Evolutionary conservation across 139 green algal species (phyloP).

Genomic region (Micractinium sp.): DNA sequence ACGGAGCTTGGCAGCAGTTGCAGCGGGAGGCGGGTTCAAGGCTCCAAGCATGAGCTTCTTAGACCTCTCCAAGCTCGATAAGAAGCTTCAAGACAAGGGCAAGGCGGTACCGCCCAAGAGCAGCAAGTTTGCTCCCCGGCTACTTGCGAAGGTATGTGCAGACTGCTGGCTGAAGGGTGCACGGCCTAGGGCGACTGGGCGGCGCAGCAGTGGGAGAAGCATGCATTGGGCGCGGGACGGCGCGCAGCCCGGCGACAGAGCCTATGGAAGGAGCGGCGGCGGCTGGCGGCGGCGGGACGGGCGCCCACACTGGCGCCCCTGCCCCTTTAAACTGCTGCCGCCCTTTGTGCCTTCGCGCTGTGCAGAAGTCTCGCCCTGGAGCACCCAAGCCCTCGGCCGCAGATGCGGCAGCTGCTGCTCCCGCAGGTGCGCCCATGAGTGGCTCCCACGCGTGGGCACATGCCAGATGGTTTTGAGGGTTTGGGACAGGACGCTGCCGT

Average conservation of each 20-base stretch:
- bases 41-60: slow-evolving; percentile 10
- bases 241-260: not conserved
- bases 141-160: slow-evolving; percentile 2
- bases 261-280: not conserved
- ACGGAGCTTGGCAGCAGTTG: too few relatives aligned
- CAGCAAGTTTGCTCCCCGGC: slow-evolving; percentile 15
- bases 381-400: not conserved
- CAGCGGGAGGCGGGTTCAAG: too few relatives aligned
- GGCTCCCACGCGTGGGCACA: too few relatives aligned
- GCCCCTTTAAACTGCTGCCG: not conserved
- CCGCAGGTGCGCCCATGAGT: not conserved
- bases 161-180: not conserved
- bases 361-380: not conserved
- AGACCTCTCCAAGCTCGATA: slow-evolving; percentile 29
- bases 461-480: too few relatives aligned
- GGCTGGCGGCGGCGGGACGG: not conserved
- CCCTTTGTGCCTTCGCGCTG: not conserved
- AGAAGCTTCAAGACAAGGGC: slow-evolving; percentile 8
- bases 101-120: slow-evolving; percentile 4
- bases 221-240: not conserved
- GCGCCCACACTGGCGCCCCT: not conserved
- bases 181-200: not conserved
- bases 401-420: not conserved
- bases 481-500: too few relatives aligned
- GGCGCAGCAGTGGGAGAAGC: not conserved